Evolutionary conservation across 768 basidiomycete genomes (phyloP), one percentile per base, ranked within the genome.

Genomic region (Serendipita sp.): DNA sequence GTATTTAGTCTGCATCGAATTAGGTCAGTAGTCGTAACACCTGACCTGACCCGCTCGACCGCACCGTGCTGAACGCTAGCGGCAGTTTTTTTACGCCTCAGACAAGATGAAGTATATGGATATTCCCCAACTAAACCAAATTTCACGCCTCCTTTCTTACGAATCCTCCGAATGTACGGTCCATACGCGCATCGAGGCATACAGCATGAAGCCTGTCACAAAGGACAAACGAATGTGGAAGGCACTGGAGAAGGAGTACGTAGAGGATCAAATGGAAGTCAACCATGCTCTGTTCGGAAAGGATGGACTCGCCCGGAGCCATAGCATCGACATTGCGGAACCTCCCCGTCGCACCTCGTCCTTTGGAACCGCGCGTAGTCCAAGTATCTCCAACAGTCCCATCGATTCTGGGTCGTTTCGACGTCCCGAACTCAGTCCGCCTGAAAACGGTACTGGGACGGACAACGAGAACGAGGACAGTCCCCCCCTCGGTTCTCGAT

Each of bases 181-280:
- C 4, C 85, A 91, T 75, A 91, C 91, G 51, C 83, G 92, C 68
- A 86, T 98, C 74, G 95, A 97, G 75, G 94, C 91, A 0, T 99
- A 97, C 79, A 90, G 88, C 72, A 93, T 91, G 82, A 99, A 99
- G 82, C 87, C 93, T 75, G 88, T 96, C 75, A 89, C 91, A 70
- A 87, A 89, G 71, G 96, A 99, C 81, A 91, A 93, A 83, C 90
- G 88, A 73, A 86, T 97, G 74, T 92, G 92, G 81, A 91, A 89
- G 72, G 79, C 85, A 8, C 85, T 98, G 77, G 94, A 98, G 74
- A 81, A 83, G 70, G 85, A 87, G 35, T 92, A 97, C 78, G 79
- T 83, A 66, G 85, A 87, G 68, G 87, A 90, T n/a, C 56, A 60
- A 36, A 38, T 60, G 18, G 56, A 60, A 10, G 56, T 60, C 56